Evolutionary conservation across 2,329 filamentous ascomycete genomes (phyloP), one percentile per base, ranked within the genome.

Genomic region (Colletotrichum magnum): DNA sequence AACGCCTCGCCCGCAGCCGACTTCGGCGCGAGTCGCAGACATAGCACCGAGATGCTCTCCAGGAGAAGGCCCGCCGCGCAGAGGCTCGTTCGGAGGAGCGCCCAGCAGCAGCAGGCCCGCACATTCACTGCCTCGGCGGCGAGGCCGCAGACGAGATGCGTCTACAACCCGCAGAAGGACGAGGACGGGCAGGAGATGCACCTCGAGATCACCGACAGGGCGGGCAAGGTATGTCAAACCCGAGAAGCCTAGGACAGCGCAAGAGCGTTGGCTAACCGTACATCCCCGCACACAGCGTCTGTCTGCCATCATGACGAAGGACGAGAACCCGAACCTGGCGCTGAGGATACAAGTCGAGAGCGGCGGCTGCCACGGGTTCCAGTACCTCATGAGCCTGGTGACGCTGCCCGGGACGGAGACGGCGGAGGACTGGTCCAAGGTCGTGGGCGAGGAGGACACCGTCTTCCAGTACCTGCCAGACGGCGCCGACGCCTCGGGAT

Each of bases 361-460:
- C 65, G 96, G 96, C 72, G 96, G 96, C 64, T 99, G 96, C 80
- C 96, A 99, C 81, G 96, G 96, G 58, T 99, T 99, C 80, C 96
- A 99, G 79, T 99, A 99, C 78, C 84, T 97, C 54, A 97, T 99
- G 93, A 93, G 91, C 16, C 87, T 98, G 4, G 92, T 94, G 2
- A 89, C 88, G 0, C 81, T 92, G 1, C 89, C 89, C 0, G 70
- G 77, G 6, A 74, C 53, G 28, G 61, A 78, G 54, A 77, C 78
- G 16, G 70, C 78, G 0, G 74, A 78, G 5, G 75, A 80, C 32
- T 77, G 76, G 74, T 74, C 79, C 6, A 75, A 81, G 2, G 72
- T 77, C 6, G 74, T 87, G 6, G 79, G 88, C 28, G 91, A 94
- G 69, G 96, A 98, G 75, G 96, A 99, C 77, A 96, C 93, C 0